Evolutionary conservation across 129 eudicot genomes (phyloP), one percentile per base, ranked within the genome.

Genomic region (Centella asiatica): DNA sequence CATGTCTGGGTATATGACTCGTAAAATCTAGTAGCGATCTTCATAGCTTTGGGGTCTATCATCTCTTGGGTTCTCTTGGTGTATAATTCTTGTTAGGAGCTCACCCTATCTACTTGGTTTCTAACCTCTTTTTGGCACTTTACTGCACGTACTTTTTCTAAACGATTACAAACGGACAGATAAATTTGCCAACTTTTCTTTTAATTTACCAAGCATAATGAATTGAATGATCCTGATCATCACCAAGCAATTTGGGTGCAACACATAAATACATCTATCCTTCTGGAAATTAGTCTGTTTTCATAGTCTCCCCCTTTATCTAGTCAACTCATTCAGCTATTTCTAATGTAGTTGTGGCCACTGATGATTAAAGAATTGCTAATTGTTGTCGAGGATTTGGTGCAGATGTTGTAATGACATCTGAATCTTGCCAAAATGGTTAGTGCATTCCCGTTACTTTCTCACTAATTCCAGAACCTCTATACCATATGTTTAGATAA

Each of bases 301-400:
- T 18, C 20, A 4, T 4, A 2, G 1, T 28, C 34, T 11, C 7
- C n/a, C 1, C 2, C 34, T 11, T 18, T 10, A 0, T n/a, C 24
- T 57, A 33, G 32, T 37, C n/a, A 18, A 33, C 18, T 57, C 18
- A 57, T 33, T 57, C 45, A 33, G 26, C 12, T 57, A 33, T 57
- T 54, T 29, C n/a, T 61, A 47, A 32, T 80, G 71, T 72, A 92
- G 99, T 93, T 74, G 95, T 93, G 71, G 96, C 96, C 52, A 87
- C 96, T 22, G 99, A 93, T 72, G 99, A 93, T 78, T 88, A 85
- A 28, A 86, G 78, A 70, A 85, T 93, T 59, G 96, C 96, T 23
- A 88, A 85, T 37, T 93, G 99, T 52, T 93, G 99, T 69, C 80
- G 89, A 19, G 89, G 87, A 65, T 93, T 93, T 74, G 99, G 99